Evolutionary conservation across 2,329 filamentous ascomycete genomes (phyloP).

Genomic region (Cladosporium velox): DNA sequence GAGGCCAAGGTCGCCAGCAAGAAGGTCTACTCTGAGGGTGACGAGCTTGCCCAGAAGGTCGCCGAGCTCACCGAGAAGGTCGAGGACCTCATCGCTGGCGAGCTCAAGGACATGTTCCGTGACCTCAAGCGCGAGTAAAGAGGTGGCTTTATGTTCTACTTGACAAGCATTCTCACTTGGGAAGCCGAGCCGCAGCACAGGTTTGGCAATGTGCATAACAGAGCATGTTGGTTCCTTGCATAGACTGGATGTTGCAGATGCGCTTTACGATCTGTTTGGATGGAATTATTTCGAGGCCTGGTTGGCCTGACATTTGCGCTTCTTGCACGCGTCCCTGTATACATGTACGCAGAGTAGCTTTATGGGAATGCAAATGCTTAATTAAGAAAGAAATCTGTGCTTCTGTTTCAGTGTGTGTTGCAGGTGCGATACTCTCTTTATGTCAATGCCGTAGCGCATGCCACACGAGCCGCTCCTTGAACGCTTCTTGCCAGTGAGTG

Average conservation of each 20-base stretch:
- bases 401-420: not conserved
- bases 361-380: conserved; percentile 4
- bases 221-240: conserved; percentile 11
- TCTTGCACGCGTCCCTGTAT: conserved; percentile 3
- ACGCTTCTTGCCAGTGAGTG: not conserved
- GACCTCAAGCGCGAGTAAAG: conserved; percentile 23
- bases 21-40: conserved; percentile 35
- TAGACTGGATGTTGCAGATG: conserved; percentile 11
- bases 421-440: not conserved
- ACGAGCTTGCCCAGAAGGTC: conserved; percentile 50
- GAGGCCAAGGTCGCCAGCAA: conserved; percentile 50
- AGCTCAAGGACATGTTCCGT: conserved; percentile 53
- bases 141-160: not conserved
- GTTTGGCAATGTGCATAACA: conserved; percentile 10
- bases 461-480: not conserved
- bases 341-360: conserved; percentile 11
- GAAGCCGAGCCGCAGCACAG: conserved; percentile 7
- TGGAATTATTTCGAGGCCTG: not conserved
- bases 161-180: not conserved
- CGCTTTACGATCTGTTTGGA: conserved; percentile 12
- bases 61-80: conserved; percentile 48
- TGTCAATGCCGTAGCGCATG: not conserved
- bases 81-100: conserved; percentile 51
- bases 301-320: conserved; percentile 1
- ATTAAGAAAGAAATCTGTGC: not conserved